Conservation (phyloP, 2,329 filamentous ascomycete species). For the Fusarium sp. region DNA sequence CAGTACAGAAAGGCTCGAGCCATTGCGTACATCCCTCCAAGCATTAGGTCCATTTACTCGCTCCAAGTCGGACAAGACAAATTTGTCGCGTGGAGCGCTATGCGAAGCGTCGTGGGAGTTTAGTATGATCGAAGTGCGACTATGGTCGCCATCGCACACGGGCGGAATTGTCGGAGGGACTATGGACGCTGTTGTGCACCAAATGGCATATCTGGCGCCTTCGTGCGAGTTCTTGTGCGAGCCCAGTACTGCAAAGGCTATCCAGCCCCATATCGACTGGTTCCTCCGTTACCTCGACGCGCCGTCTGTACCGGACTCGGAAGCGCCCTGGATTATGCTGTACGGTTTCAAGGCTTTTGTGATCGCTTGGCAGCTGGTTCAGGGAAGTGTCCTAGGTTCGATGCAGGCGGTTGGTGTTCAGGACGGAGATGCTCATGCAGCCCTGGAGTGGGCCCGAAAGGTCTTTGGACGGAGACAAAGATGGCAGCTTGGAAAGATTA, state of each 20-base stretch:
- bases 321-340: slow-evolving; percentile 56
- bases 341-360: slow-evolving; percentile 58
- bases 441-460: slow-evolving; percentile 14
- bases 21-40: slow-evolving; percentile 53
- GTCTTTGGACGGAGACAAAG: slow-evolving; percentile 17
- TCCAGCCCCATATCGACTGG: slow-evolving; percentile 57
- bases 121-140: slow-evolving; percentile 58
- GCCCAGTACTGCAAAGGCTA: slow-evolving; percentile 45
- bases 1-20: slow-evolving; percentile 56
- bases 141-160: slow-evolving; percentile 58
- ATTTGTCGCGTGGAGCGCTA: slow-evolving; percentile 18
- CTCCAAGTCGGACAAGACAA: not conserved
- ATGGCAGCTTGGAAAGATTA: slow-evolving; percentile 22
- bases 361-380: slow-evolving; percentile 57
- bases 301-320: slow-evolving; percentile 40
- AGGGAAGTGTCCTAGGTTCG: slow-evolving; percentile 49
- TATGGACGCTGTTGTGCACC: slow-evolving; percentile 53
- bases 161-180: slow-evolving; percentile 55
- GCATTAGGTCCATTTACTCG: slow-evolving; percentile 45
- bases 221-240: slow-evolving; percentile 52
- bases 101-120: slow-evolving; percentile 57
- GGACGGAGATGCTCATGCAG: slow-evolving; percentile 11
- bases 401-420: slow-evolving; percentile 41
- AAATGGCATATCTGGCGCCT: slow-evolving; percentile 51
- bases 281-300: slow-evolving; percentile 55